phyloP scores from a whole-genome alignment of 1,139 yeast species.

The Pichia norvegensis region DNA sequence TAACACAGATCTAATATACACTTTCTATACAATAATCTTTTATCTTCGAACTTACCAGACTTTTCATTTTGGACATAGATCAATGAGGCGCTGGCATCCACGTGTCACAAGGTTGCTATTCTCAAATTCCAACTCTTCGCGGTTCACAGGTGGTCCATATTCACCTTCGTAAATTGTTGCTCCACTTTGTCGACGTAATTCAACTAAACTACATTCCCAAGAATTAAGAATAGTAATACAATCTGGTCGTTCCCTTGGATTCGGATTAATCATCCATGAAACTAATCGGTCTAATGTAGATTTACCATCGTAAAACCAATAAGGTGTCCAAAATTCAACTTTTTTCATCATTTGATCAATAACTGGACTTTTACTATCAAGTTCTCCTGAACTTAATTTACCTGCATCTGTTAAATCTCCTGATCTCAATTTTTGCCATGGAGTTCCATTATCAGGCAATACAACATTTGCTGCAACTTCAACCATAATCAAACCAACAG shows the following conservation, averaged over 20 bases:
- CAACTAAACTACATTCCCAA: slow-evolving; percentile 73
- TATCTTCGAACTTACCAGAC: too few relatives aligned
- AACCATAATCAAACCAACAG: slow-evolving; percentile 83
- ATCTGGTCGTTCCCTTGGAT: slow-evolving; percentile 74
- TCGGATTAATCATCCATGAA: slow-evolving; percentile 82
- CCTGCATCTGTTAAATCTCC: slow-evolving; percentile 98
- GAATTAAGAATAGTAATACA: slow-evolving; percentile 61
- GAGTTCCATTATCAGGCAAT: slow-evolving; percentile 91
- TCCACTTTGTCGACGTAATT: slow-evolving; percentile 80
- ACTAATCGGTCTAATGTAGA: slow-evolving; percentile 74
- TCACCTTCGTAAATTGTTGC: slow-evolving; percentile 96
- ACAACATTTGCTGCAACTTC: slow-evolving; percentile 96
- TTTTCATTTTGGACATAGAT: neutral
- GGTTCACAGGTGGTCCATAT: slow-evolving; percentile 55
- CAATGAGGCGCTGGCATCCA: neutral
- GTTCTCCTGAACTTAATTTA: slow-evolving; percentile 62
- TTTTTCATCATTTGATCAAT: slow-evolving; percentile 2
- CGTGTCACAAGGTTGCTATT: neutral
- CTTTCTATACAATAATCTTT: too few relatives aligned
- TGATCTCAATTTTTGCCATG: slow-evolving; percentile 92
- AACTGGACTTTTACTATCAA: slow-evolving; percentile 22
- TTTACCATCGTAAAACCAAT: slow-evolving; percentile 67
- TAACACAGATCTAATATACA: neutral
- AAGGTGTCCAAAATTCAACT: slow-evolving; percentile 64
- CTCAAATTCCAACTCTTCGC: slow-evolving; percentile 31